Evolutionary conservation across 768 basidiomycete species (phyloP).

Genomic region (Serendipita sp.): DNA sequence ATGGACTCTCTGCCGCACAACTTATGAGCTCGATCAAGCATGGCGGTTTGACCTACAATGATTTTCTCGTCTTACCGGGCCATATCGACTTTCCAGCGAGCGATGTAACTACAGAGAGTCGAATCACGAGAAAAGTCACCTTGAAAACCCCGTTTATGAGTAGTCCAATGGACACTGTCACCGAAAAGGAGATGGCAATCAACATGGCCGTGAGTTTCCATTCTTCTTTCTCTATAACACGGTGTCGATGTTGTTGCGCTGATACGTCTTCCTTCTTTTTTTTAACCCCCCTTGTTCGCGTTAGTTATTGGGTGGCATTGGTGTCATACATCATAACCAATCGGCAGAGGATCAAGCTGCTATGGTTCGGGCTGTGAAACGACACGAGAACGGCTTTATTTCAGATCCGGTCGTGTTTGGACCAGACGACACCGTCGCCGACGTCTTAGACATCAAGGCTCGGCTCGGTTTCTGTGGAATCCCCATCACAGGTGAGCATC

Average conservation of each 20-base stretch:
- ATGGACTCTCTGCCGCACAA: constrained; percentile 74
- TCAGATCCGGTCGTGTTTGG: constrained; percentile 82
- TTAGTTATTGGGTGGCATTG: constrained; percentile 84
- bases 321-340: constrained; percentile 98
- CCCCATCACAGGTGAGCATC: constrained; percentile 79
- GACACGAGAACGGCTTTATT: constrained; percentile 98
- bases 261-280: constrained; percentile 7
- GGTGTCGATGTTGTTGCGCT: constrained; percentile 2
- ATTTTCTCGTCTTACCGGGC: constrained; percentile 86
- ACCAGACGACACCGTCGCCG: constrained; percentile 60
- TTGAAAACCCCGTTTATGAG: constrained; percentile 95
- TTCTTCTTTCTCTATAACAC: constrained; percentile 8
- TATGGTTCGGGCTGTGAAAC: constrained; percentile 95
- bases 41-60: constrained; percentile 95
- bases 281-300: background rate
- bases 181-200: constrained; percentile 88
- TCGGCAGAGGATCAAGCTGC: constrained; percentile 70
- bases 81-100: constrained; percentile 86
- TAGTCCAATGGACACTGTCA: constrained; percentile 99
- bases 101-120: constrained; percentile 67
- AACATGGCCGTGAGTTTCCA: constrained; percentile 59
- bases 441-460: constrained; percentile 87
- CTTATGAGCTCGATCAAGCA: constrained; percentile 77
- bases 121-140: constrained; percentile 76
- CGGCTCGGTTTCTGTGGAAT: constrained; percentile 90